Evolutionary conservation across 73 alveolate species (phyloP), one percentile per base, ranked within the genome.

Genomic region (Stentor roeselii): DNA sequence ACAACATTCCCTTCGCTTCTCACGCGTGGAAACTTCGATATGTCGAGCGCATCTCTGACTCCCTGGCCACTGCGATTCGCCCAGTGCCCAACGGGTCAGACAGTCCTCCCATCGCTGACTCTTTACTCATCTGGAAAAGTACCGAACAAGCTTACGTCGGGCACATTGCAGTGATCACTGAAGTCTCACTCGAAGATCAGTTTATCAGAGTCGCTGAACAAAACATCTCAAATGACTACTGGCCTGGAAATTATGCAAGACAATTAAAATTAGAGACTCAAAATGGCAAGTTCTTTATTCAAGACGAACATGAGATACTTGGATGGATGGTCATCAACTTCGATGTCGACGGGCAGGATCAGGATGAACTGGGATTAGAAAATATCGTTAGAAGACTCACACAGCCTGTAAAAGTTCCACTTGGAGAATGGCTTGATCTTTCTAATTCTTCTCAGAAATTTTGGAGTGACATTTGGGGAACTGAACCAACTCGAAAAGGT

Each of bases 171-270:
- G 67, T 50, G 21, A 50, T 50, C 6, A 50, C 67, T 11, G 67
- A 50, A 50, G 67, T 50, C 67, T 11, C 6, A 11, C 6, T 21
- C 21, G 30, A 50, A 50, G 67, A 50, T 11, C 6, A 50, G 30
- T 50, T 6, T 6, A 21, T 50, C 21, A 6, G 67, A 11, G 21
- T 50, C 21, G 67, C 67, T 11, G 67, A 50, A 50, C 67, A 50
- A 21, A 50, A 50, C 21, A 50, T 50, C 6, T 6, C 6, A 11
- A 50, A 50, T 21, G 21, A 50, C 67, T 50, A 50, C 21, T 50
- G 67, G 67, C 67, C 67, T 50, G 67, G 67, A 21, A 50, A 50
- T 21, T 50, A 50, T 21, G 67, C 67, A 50, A 50, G 67, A 50
- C 67, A 50, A 50, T 50, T 50, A 50, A 11, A 6, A 50, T 50